A percentile compares a stretch with the other conserved stretches of the same genome.
Conservation (phyloP, 192 early-diverging fungal species). For the Irineochytrium annulatum region DNA sequence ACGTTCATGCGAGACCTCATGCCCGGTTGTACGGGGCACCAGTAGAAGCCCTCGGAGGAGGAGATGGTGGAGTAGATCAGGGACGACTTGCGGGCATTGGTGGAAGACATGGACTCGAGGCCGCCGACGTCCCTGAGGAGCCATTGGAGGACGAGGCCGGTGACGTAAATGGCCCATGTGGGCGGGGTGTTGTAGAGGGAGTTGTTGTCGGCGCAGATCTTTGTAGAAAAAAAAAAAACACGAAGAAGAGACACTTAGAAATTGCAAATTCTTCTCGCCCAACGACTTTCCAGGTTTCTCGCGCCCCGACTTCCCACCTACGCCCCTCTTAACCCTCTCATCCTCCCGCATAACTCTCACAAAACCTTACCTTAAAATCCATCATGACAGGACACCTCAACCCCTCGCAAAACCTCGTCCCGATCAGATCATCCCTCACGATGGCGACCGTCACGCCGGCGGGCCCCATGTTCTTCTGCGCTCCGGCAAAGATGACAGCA, state of each 20-base stretch:
- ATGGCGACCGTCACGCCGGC: constrained; percentile 93
- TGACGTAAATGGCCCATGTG: constrained; percentile 90
- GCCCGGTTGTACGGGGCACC: constrained; percentile 56
- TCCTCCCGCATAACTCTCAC: too few species aligned
- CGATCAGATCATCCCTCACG: constrained; percentile 83
- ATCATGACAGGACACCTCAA: constrained; percentile 68
- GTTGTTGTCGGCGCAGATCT: constrained; percentile 70
- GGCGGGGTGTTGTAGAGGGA: constrained; percentile 98
- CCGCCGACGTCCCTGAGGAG: constrained; percentile 62
- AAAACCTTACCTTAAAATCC: too few species aligned
- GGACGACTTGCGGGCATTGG: constrained; percentile 67
- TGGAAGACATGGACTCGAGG: constrained; percentile 56
- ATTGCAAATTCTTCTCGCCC: too few species aligned
- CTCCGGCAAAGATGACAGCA: constrained; percentile 89
- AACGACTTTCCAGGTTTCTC: too few species aligned
- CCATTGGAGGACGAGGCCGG: constrained; percentile 86
- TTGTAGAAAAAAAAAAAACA: too few species aligned
- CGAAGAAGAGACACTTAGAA: too few species aligned
- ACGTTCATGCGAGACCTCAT: constrained; percentile 87
- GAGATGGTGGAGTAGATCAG: constrained; percentile 69
- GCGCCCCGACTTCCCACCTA: too few species aligned
- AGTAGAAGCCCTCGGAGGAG: constrained; percentile 60
- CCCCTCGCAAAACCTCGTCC: constrained; percentile 10
- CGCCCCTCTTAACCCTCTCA: too few species aligned
- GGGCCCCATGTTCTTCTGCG: constrained; percentile 87